Conservation (phyloP, 371 early-diverging fungal species). For the Mucor saturninus region DNA sequence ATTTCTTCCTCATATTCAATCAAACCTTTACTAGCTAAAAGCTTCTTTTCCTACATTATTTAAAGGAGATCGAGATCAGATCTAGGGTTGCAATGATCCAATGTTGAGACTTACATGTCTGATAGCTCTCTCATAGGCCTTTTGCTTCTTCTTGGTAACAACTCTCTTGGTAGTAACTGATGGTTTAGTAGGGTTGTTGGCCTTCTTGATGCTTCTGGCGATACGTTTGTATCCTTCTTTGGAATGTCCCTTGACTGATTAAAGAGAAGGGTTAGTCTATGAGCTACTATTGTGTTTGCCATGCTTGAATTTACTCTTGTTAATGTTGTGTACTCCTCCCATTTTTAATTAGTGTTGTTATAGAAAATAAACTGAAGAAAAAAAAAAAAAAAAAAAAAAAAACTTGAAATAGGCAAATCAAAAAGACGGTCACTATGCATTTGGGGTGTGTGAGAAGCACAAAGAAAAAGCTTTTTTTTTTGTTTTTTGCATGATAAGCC, state of each 20-base stretch:
- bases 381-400: slow-evolving; percentile 9
- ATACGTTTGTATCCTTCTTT: slow-evolving; percentile 22
- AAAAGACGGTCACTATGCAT: slow-evolving; percentile 14
- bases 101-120: slow-evolving; percentile 34
- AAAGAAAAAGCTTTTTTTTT: not conserved
- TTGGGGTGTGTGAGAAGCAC: not conserved
- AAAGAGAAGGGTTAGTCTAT: not conserved
- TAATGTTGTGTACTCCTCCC: slow-evolving; percentile 37
- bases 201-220: slow-evolving; percentile 24
- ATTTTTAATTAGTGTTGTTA: slow-evolving; percentile 7
- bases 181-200: slow-evolving; percentile 19
- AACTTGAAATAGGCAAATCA: slow-evolving; percentile 4
- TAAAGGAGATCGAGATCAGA: not conserved
- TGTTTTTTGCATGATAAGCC: not conserved
- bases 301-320: slow-evolving; percentile 18
- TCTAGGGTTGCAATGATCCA: not conserved
- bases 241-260: slow-evolving; percentile 30
- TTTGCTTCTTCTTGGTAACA: slow-evolving; percentile 53
- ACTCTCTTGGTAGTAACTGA: slow-evolving; percentile 32
- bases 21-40: slow-evolving; percentile 39
- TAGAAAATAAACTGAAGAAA: not conserved
- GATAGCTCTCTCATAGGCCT: slow-evolving; percentile 42
- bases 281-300: not conserved
- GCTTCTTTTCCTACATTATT: slow-evolving; percentile 39
- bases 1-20: slow-evolving; percentile 53